Conservation (phyloP, 345 rosid genomes). For the Theobroma cacao region DNA sequence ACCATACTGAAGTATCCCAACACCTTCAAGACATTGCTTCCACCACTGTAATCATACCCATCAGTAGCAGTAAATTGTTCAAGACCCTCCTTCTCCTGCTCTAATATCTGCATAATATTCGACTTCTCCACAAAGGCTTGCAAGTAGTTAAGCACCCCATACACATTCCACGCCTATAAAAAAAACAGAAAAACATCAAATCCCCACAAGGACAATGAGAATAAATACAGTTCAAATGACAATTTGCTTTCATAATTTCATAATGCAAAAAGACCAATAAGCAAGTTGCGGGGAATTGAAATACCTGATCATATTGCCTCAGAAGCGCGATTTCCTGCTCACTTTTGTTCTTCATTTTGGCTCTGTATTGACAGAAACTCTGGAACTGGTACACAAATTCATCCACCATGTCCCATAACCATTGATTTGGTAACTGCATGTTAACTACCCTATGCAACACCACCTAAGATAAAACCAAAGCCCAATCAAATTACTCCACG, state of each 20-base stretch:
- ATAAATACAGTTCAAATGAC: not conserved
- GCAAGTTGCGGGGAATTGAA: not conserved
- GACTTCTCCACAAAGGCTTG: conserved; percentile 99
- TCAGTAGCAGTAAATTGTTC: conserved; percentile 96
- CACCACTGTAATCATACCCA: conserved; percentile 95
- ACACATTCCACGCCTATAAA: conserved; percentile 91
- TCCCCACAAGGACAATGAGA: not conserved
- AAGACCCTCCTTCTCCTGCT: conserved; percentile 86
- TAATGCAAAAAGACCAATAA: not conserved
- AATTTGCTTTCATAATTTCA: not conserved
- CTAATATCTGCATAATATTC: conserved; percentile 72
- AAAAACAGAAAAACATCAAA: not conserved
- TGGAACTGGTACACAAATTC: conserved; percentile 99
- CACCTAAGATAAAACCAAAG: conserved; percentile 41
- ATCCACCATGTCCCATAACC: conserved; percentile 99
- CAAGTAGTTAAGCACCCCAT: conserved; percentile 97
- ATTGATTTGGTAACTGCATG: conserved; percentile 96
- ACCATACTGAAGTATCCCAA: conserved; percentile 98
- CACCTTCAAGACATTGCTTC: conserved; percentile 96
- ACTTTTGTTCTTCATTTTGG: conserved; percentile 91
- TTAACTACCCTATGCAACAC: conserved; percentile 93
- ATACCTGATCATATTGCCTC: conserved; percentile 73
- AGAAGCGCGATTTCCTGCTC: conserved; percentile 87
- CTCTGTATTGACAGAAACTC: conserved; percentile 93
- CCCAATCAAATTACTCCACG: not conserved